phyloP scores from a whole-genome alignment of 805 yeast genomes.

The Ogataea minuta region DNA sequence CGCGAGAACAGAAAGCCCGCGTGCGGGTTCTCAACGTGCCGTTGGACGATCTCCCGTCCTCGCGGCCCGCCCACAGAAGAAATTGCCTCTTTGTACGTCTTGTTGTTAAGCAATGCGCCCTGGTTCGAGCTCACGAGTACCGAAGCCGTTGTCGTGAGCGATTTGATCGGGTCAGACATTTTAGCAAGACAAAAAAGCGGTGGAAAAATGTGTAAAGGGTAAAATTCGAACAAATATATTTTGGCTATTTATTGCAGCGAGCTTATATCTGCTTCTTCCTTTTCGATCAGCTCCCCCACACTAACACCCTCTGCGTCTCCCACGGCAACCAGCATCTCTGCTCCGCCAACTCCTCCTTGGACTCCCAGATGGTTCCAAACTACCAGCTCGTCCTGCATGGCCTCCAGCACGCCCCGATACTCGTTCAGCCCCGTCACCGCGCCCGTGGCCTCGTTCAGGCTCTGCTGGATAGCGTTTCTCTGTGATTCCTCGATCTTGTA shows the following conservation, averaged over 20 bases:
- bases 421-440: constrained; percentile 18
- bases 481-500: constrained; percentile 19
- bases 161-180: constrained; percentile 41
- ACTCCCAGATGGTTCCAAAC: constrained; percentile 19
- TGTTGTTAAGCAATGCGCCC: constrained; percentile 23
- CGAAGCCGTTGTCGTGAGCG: constrained; percentile 56
- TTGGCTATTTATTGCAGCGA: constrained; percentile 34
- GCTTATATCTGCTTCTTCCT: constrained; percentile 46
- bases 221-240: constrained; percentile 1
- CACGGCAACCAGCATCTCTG: constrained; percentile 14
- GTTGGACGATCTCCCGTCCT: constrained; percentile 22
- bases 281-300: constrained; percentile 40
- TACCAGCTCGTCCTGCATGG: constrained; percentile 21
- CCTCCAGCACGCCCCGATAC: constrained; percentile 16
- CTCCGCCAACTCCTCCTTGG: constrained; percentile 5
- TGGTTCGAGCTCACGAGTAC: constrained; percentile 40
- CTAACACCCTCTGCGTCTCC: constrained; percentile 11
- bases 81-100: constrained; percentile 44
- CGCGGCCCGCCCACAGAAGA: constrained; percentile 32
- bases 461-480: constrained; percentile 16
- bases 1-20: constrained; percentile 16
- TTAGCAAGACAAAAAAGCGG: constrained; percentile 2
- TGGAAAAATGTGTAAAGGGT: constrained; percentile 1
- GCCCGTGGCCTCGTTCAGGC: constrained; percentile 19
- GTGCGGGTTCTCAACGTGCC: constrained; percentile 19